Base-by-base conservation (phyloP, 495 filamentous ascomycete genomes). In the Penicillium verhagenii region DNA sequence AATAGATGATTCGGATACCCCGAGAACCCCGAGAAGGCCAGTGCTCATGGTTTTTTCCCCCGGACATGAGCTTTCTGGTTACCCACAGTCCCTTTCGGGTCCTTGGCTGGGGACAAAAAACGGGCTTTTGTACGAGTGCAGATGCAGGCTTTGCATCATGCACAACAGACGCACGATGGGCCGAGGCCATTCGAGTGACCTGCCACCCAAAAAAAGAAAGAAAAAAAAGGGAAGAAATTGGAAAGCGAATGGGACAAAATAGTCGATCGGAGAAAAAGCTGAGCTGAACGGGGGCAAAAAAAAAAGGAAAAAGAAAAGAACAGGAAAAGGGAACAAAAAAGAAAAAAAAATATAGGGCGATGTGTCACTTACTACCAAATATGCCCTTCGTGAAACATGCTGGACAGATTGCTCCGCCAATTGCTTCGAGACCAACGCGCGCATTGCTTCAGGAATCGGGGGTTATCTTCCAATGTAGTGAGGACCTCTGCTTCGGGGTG, bases 371-470 rank as follows among this genome's bases (percentile, higher is more conserved):
- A 90, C 84, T 72, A 79, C 77, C 81, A 85, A 63, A 89, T 82
- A 65, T 87, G 76, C 61, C 80, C 75, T 60, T 91, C 87, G 62
- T 76, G 77, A 52, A 88, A 79, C 72, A 91, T 83, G 59, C 86
- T 89, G 25, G 85, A 89, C 58, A 88, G 82, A 67, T 93, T 92
- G 69, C 87, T 89, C 59, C 89, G 77, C 86, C 86, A 92, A 67
- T 90, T 90, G 71, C 86, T 90, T 59, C 89, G 77, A 20, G 87
- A 87, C 89, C 89, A 93, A 24, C 89, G 82, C 8, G 88, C 78
- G 67, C 88, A 91, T 72, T 93, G 89, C 65, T 83, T 85, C 48
- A 92, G 70, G 62, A 89, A 92, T 59, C 85, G 86, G 37, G 73
- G 70, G 67, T 88, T 86, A 64, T 86, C 84, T 67, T 92, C 88